Percentiles rank a stretch among this genome's conserved stretches.
Evolutionary conservation across 1,284 basidiomycete species (phyloP).

Genomic region (Puccinia polysora): DNA sequence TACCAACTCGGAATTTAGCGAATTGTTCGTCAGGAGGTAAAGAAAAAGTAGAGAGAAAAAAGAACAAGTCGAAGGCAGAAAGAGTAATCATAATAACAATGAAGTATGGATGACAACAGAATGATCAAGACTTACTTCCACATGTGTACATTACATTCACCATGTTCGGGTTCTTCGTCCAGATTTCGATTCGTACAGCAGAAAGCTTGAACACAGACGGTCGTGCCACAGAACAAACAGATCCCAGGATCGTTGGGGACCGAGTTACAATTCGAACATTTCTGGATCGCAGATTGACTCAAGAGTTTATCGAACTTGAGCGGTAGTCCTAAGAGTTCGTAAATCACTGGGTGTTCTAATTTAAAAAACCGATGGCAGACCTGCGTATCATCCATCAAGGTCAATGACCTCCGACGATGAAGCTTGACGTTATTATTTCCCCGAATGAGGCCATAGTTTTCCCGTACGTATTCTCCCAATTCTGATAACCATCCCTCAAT

Average conservation of each 20-base stretch:
- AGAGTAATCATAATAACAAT: background rate
- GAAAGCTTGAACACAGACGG: slow-evolving; percentile 84
- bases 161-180: slow-evolving; percentile 59
- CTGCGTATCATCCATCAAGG: background rate
- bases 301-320: slow-evolving; percentile 77
- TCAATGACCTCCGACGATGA: background rate
- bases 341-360: slow-evolving; percentile 77
- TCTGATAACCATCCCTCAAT: slow-evolving; percentile 17
- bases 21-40: too few relatives aligned
- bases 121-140: slow-evolving; percentile 66
- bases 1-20: too few relatives aligned
- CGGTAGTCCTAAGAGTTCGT: slow-evolving; percentile 78
- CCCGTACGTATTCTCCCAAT: slow-evolving; percentile 1
- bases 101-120: background rate
- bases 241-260: slow-evolving; percentile 82
- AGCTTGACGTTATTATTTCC: too few relatives aligned
- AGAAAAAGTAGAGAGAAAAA: slow-evolving; percentile 38
- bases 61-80: slow-evolving; percentile 23
- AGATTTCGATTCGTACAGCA: slow-evolving; percentile 76
- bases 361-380: slow-evolving; percentile 54
- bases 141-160: slow-evolving; percentile 92
- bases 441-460: background rate
- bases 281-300: slow-evolving; percentile 63
- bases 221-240: slow-evolving; percentile 82
- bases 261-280: slow-evolving; percentile 72